A percentile compares a stretch with the other conserved stretches of the same genome.
Evolutionary conservation across 495 filamentous ascomycete genomes (phyloP).

Genomic region (Tuber microsphaerosporum): DNA sequence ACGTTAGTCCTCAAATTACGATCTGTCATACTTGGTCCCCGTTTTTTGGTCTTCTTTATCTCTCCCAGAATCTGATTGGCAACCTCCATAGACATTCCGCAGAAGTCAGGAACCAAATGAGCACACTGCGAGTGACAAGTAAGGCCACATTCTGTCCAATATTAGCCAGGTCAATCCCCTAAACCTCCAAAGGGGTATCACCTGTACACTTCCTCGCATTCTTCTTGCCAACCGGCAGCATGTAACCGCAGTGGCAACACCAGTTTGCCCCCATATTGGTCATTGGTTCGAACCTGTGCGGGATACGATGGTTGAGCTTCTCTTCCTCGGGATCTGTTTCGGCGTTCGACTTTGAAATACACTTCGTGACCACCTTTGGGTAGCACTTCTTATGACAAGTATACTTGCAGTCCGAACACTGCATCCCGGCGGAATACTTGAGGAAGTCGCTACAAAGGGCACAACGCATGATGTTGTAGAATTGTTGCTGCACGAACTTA

Average conservation of each 20-base stretch:
- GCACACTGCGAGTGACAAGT: constrained; percentile 86
- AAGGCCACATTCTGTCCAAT: constrained; percentile 69
- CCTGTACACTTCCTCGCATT: constrained; percentile 86
- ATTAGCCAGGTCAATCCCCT: constrained; percentile 27
- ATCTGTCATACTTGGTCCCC: constrained; percentile 20
- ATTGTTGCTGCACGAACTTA: constrained; percentile 95
- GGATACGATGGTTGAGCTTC: constrained; percentile 98
- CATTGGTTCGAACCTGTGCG: constrained; percentile 89
- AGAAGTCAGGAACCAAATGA: constrained; percentile 97
- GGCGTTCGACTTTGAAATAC: constrained; percentile 97
- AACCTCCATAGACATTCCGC: constrained; percentile 96
- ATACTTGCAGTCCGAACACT: constrained; percentile 99
- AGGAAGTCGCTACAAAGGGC: constrained; percentile 96
- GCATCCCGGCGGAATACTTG: constrained; percentile 97
- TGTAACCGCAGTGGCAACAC: constrained; percentile 98
- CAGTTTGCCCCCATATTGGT: constrained; percentile 97
- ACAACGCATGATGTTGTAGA: constrained; percentile 99
- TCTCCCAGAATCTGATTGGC: constrained; percentile 76
- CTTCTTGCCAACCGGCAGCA: constrained; percentile 92
- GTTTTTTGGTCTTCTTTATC: constrained; percentile 38
- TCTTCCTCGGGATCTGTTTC: constrained; percentile 97
- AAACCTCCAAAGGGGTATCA: constrained; percentile 43
- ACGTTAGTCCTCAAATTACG: constrained; percentile 15
- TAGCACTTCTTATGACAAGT: constrained; percentile 98
- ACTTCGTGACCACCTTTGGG: constrained; percentile 95